Conservation (phyloP, 139 green algal species). For the Limnomonas spitsbergensis region DNA sequence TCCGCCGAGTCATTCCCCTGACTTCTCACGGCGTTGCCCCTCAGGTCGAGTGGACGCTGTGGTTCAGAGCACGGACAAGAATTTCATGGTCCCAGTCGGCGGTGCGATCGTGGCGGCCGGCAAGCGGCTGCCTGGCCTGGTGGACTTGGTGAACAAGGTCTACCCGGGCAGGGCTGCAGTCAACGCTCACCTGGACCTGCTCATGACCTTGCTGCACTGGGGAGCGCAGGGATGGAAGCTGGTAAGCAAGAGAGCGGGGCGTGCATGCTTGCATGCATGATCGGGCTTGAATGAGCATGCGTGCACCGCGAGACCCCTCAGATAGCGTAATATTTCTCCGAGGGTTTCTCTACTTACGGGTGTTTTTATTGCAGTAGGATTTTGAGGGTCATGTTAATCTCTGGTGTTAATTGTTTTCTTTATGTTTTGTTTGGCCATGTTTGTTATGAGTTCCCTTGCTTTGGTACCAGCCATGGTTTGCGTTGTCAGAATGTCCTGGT, state of each 20-base stretch:
- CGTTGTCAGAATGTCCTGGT: no score
- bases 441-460: no score
- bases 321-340: no score
- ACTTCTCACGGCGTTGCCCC: not conserved
- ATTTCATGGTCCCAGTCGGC: constrained; percentile 96
- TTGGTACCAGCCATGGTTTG: no score
- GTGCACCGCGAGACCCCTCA: no score
- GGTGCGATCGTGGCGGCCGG: constrained; percentile 64
- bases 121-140: constrained; percentile 34
- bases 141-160: constrained; percentile 65
- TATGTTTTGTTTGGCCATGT: no score
- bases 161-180: constrained; percentile 84
- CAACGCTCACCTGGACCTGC: constrained; percentile 76
- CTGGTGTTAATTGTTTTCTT: no score
- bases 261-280: not conserved
- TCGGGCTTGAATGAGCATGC: no score
- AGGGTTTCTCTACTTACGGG: no score
- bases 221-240: constrained; percentile 63
- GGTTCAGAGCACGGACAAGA: constrained; percentile 90
- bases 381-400: no score
- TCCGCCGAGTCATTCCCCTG: no score
- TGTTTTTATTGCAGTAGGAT: no score
- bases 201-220: constrained; percentile 92
- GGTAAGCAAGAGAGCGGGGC: not conserved
- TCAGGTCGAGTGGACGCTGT: constrained; percentile 87